A percentile compares a stretch with the other conserved stretches of the same genome.
These are phyloP conservation scores for Isoetes engelmannii DNA, from an alignment of 83 land plant species.

Conservation along the genomic window DNA sequence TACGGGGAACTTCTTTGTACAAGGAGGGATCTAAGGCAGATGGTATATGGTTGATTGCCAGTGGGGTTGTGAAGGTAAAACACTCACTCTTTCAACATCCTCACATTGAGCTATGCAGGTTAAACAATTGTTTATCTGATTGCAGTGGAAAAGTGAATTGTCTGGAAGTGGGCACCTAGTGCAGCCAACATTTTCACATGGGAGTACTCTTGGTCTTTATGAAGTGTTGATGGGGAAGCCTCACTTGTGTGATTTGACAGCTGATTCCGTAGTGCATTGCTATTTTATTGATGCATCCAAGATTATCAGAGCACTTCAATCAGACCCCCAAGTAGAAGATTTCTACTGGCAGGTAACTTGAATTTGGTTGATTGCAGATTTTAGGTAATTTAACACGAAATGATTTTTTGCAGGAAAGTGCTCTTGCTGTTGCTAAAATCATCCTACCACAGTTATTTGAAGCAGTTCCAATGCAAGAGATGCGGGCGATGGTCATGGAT, in stretches of 20 bases:
- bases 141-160: slow-evolving; percentile 68
- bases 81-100: background rate
- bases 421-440: slow-evolving; percentile 61
- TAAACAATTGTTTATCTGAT: background rate
- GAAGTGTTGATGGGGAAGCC: slow-evolving; percentile 77
- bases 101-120: background rate
- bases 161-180: slow-evolving; percentile 40
- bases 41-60: slow-evolving; percentile 86
- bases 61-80: slow-evolving; percentile 78
- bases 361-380: background rate
- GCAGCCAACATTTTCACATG: slow-evolving; percentile 85
- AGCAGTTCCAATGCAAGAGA: slow-evolving; percentile 60
- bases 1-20: slow-evolving; percentile 47
- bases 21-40: slow-evolving; percentile 64
- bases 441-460: slow-evolving; percentile 69
- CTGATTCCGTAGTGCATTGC: slow-evolving; percentile 84
- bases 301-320: slow-evolving; percentile 37
- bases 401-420: slow-evolving; percentile 58
- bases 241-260: slow-evolving; percentile 59
- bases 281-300: slow-evolving; percentile 77
- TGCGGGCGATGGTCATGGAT: slow-evolving; percentile 56
- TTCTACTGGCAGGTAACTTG: slow-evolving; percentile 85
- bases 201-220: slow-evolving; percentile 92
- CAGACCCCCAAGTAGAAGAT: slow-evolving; percentile 59
- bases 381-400: background rate